Conservation (phyloP, 179 eudicot genomes). For the Nepenthes alata region DNA sequence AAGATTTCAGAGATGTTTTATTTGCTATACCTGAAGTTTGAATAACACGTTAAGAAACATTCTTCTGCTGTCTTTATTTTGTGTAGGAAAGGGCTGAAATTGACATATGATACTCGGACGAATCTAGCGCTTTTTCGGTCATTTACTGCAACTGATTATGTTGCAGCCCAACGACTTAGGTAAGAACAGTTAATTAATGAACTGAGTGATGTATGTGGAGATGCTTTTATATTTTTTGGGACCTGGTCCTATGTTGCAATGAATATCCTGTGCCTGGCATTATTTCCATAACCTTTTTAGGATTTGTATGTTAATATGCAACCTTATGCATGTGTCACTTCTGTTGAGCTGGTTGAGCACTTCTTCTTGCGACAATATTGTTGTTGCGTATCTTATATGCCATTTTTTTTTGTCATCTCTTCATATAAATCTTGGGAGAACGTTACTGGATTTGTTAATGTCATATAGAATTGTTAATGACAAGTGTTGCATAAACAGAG, state of each 20-base stretch:
- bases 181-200: constrained; percentile 12
- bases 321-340: not conserved
- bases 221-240: not conserved
- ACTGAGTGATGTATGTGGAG: not conserved
- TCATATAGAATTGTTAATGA: no score
- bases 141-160: constrained; percentile 72
- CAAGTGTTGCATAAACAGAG: no score
- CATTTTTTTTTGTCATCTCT: no score
- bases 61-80: constrained; percentile 9
- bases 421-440: no score
- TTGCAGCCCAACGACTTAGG: constrained; percentile 85
- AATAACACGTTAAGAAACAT: not conserved
- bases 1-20: constrained; percentile 3
- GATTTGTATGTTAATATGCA: not conserved
- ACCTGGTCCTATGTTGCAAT: no score
- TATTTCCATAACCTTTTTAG: not conserved
- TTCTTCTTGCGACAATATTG: no score
- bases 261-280: not conserved
- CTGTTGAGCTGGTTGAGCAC: not conserved
- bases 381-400: no score
- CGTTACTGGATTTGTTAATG: no score
- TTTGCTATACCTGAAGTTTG: not conserved
- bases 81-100: constrained; percentile 41
- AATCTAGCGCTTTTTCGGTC: constrained; percentile 74
- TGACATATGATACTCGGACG: constrained; percentile 72